Evolutionary conservation across 768 basidiomycete species (phyloP).

Genomic region (Multifurca ochricompacta): DNA sequence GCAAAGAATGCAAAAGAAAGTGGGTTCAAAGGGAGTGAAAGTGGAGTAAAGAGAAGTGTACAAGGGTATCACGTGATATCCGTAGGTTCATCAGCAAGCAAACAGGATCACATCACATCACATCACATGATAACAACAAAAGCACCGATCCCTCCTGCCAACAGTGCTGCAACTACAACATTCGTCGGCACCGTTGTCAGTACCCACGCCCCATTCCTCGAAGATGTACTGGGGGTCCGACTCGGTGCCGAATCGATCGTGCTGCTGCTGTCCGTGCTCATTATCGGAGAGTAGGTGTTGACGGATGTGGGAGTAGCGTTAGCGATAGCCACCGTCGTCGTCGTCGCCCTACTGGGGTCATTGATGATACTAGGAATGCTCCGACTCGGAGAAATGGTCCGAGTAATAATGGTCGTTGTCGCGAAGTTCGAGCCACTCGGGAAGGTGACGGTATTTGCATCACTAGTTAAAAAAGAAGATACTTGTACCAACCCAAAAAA

Average conservation of each 20-base stretch:
- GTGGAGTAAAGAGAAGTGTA: background rate
- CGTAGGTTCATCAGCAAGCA: background rate
- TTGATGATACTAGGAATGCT: too few species aligned
- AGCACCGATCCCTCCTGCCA: slow-evolving; percentile 1
- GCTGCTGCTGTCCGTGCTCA: too few species aligned
- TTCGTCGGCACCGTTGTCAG: background rate
- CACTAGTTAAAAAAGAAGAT: too few species aligned
- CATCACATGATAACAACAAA: background rate
- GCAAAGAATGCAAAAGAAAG: background rate
- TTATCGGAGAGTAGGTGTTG: too few species aligned
- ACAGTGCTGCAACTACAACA: background rate
- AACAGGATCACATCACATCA: background rate
- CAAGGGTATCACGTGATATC: background rate
- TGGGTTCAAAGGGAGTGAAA: background rate
- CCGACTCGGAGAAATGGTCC: too few species aligned
- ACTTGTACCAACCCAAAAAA: too few species aligned
- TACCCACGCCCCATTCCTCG: background rate
- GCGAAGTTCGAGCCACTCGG: too few species aligned
- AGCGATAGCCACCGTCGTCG: too few species aligned
- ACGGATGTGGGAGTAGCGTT: background rate
- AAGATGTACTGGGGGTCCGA: background rate
- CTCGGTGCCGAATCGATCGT: background rate
- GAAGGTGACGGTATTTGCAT: too few species aligned
- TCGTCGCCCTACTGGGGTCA: too few species aligned
- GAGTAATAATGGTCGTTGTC: too few species aligned